Conservation (phyloP, 2,329 filamentous ascomycete genomes). For the Pyricularia sp. region DNA sequence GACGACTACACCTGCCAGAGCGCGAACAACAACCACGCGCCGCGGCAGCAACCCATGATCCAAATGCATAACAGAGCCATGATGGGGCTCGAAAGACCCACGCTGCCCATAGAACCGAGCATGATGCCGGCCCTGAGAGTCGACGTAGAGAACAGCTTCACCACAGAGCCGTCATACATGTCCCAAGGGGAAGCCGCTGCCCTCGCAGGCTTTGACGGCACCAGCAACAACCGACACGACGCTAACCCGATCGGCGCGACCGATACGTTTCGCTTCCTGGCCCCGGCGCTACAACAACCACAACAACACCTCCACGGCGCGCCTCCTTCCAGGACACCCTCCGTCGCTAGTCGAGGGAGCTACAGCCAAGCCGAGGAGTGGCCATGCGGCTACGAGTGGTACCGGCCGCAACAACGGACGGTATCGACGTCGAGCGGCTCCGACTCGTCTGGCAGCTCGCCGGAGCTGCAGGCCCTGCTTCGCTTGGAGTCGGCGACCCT, state of each 20-base stretch:
- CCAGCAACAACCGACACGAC: conserved; percentile 1
- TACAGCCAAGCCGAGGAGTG: background rate
- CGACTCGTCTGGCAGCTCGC: background rate
- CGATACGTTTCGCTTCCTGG: conserved; percentile 5
- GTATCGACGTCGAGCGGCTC: background rate
- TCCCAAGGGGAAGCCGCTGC: conserved; percentile 2
- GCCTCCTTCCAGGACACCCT: background rate
- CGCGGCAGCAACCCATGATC: background rate
- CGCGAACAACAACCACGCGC: background rate
- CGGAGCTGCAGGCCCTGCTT: background rate
- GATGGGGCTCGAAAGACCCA: background rate
- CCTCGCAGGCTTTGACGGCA: background rate
- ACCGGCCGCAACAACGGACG: background rate
- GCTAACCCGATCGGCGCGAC: background rate
- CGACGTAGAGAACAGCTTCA: conserved; percentile 1
- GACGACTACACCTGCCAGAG: background rate
- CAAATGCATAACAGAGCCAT: background rate
- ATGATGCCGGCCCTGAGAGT: conserved; percentile 1
- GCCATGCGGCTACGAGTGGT: background rate
- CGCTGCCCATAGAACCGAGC: background rate
- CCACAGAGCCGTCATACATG: conserved; percentile 6
- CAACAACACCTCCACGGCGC: background rate
- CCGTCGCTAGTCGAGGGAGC: background rate
- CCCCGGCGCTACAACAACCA: background rate
- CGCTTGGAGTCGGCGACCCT: background rate